Conservation (phyloP, 1,284 basidiomycete genomes). For the Fomitopsis pinicola region DNA sequence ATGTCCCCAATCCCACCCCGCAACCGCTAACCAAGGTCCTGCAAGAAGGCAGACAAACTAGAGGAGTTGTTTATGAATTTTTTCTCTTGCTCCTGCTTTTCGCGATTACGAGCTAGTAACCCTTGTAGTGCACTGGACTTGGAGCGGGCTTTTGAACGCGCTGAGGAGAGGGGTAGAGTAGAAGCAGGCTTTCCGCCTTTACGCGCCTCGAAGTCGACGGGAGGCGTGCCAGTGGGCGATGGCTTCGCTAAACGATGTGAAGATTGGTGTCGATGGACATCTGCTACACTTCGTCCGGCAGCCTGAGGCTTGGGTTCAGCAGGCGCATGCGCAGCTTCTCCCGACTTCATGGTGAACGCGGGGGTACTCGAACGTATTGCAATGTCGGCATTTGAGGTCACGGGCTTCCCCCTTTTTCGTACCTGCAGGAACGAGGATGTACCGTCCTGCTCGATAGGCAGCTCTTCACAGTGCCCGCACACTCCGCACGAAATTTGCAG, state of each 20-base stretch:
- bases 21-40: constrained; percentile 13
- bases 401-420: constrained; percentile 11
- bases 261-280: not conserved
- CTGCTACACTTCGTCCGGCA: not conserved
- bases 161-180: not conserved
- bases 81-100: constrained; percentile 39
- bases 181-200: not conserved
- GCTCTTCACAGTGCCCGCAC: constrained; percentile 21
- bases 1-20: too few species aligned
- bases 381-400: constrained; percentile 5
- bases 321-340: not conserved
- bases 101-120: constrained; percentile 57
- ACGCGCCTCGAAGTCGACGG: not conserved
- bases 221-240: not conserved
- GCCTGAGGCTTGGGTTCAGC: not conserved
- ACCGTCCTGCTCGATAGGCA: constrained; percentile 12
- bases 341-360: not conserved
- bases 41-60: constrained; percentile 52
- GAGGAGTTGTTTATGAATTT: constrained; percentile 18
- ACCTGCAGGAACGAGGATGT: constrained; percentile 13
- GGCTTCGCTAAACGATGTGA: not conserved
- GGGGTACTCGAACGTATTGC: not conserved
- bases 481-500: constrained; percentile 21
- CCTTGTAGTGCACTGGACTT: constrained; percentile 51
- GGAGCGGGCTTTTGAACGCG: constrained; percentile 26